Percentiles rank a stretch among this genome's conserved stretches.
Evolutionary conservation across 208 protist species (phyloP).

Genomic region (Vickermania ingenoplastis): DNA sequence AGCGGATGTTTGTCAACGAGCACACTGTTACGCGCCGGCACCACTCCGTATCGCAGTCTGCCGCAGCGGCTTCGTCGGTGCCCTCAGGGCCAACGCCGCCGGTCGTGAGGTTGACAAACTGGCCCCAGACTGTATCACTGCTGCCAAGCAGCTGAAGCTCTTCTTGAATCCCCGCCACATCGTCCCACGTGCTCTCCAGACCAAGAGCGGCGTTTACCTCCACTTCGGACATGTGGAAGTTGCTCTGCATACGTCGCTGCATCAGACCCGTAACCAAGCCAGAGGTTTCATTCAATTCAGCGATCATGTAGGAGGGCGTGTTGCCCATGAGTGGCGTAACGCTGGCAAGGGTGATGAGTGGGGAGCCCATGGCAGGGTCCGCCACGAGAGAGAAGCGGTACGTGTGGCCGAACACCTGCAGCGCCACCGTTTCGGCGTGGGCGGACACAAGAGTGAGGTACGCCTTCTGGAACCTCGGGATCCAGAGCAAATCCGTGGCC

Average conservation of each 20-base stretch:
- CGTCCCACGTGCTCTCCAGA: background rate
- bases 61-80: background rate
- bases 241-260: constrained; percentile 13
- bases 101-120: background rate
- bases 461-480: constrained; percentile 14
- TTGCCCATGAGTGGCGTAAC: constrained; percentile 25
- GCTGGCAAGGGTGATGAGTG: constrained; percentile 25
- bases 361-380: constrained; percentile 15
- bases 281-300: constrained; percentile 10
- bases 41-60: background rate
- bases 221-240: constrained; percentile 7
- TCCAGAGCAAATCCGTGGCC: constrained; percentile 28
- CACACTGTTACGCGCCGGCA: background rate
- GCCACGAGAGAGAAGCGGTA: constrained; percentile 24
- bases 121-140: background rate
- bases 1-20: too few relatives aligned
- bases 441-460: constrained; percentile 17
- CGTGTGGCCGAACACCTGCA: constrained; percentile 35
- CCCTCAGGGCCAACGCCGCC: background rate
- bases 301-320: constrained; percentile 22
- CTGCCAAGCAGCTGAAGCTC: background rate
- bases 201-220: constrained; percentile 17
- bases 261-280: constrained; percentile 5
- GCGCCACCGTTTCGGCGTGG: constrained; percentile 9
- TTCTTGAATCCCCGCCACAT: background rate